phyloP scores from a whole-genome alignment of 768 basidiomycete species.

The Bullera alba region DNA sequence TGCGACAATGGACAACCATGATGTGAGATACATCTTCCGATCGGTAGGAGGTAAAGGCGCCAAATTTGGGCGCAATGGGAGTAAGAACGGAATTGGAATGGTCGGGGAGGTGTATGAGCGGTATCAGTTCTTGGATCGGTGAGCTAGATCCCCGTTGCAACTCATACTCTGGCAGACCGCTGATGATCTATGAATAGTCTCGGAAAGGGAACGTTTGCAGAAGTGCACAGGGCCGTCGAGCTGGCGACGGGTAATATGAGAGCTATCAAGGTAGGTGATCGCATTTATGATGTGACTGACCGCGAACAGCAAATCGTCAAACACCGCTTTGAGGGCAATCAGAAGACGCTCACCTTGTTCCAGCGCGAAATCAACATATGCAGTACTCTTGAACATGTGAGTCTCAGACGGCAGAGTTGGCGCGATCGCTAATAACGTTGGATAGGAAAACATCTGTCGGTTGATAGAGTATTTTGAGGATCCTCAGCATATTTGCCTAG shows the following conservation, averaged over 20 bases:
- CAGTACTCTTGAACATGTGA: slow-evolving; percentile 61
- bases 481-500: slow-evolving; percentile 53
- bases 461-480: slow-evolving; percentile 71
- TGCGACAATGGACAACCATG: slow-evolving; percentile 48
- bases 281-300: slow-evolving; percentile 13
- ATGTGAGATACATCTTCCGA: slow-evolving; percentile 51
- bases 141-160: slow-evolving; percentile 2
- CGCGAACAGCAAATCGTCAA: slow-evolving; percentile 44
- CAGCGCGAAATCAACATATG: slow-evolving; percentile 73
- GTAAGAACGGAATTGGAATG: slow-evolving; percentile 11
- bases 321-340: slow-evolving; percentile 33
- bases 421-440: background rate
- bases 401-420: slow-evolving; percentile 3
- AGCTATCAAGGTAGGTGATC: slow-evolving; percentile 69
- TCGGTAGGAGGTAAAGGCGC: slow-evolving; percentile 22
- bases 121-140: slow-evolving; percentile 47
- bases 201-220: slow-evolving; percentile 86
- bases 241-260: slow-evolving; percentile 64
- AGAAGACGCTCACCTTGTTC: slow-evolving; percentile 49
- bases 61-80: slow-evolving; percentile 20
- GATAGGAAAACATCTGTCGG: slow-evolving; percentile 66
- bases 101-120: slow-evolving; percentile 47
- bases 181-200: slow-evolving; percentile 52
- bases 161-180: background rate
- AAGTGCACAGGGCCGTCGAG: slow-evolving; percentile 74